phyloP scores from a whole-genome alignment of 2,329 filamentous ascomycete genomes.

The Verticillium nonalfalfae region DNA sequence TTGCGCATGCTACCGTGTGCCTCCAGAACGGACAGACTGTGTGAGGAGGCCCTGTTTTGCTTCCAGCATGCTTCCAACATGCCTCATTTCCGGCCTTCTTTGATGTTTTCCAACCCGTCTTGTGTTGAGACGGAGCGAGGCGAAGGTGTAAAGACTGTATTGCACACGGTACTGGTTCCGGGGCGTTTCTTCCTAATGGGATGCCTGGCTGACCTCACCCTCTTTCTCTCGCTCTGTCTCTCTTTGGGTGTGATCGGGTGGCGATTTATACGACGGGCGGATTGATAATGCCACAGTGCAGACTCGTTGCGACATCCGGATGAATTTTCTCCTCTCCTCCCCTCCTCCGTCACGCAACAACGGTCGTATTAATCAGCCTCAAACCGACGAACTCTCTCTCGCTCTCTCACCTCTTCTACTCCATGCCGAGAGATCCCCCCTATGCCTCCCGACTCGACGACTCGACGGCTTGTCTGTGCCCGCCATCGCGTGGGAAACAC shows the following conservation, averaged over 20 bases:
- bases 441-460: not conserved
- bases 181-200: not conserved
- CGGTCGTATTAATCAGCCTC: no score
- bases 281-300: not conserved
- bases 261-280: not conserved
- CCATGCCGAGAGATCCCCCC: no score
- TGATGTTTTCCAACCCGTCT: not conserved
- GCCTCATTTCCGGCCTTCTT: not conserved
- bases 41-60: not conserved
- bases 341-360: not conserved
- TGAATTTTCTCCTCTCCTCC: not conserved
- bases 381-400: no score
- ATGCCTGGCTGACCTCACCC: not conserved
- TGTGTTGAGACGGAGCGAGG: not conserved
- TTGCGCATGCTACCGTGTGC: not conserved
- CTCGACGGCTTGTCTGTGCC: not conserved
- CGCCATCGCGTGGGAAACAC: not conserved
- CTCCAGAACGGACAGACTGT: not conserved
- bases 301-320: not conserved
- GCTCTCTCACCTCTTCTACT: no score
- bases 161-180: constrained; percentile 1
- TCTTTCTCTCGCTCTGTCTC: no score
- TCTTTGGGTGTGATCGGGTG: not conserved
- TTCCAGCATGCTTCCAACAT: no score
- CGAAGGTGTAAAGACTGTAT: not conserved